These are phyloP conservation scores for Rhytidhysteron rufulum DNA, from an alignment of 2,329 filamentous ascomycete genomes.

Conservation along the genomic window DNA sequence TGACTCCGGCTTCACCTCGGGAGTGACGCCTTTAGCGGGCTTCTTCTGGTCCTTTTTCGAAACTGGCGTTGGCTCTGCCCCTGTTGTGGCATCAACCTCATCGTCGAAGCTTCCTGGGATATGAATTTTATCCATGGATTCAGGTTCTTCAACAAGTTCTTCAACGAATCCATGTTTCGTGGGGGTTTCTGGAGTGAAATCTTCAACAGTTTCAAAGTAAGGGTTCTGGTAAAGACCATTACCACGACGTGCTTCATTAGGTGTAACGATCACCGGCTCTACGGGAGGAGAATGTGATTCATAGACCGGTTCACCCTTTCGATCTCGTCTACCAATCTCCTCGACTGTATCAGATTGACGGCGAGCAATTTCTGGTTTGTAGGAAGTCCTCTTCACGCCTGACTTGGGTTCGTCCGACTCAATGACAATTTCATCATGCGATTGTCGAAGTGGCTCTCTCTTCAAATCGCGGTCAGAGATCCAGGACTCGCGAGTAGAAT, in stretches of 20 bases:
- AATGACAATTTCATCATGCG: conserved; percentile 37
- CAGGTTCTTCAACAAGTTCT: conserved; percentile 49
- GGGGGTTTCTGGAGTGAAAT: conserved; percentile 30
- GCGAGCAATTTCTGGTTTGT: conserved; percentile 21
- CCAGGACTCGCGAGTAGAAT: conserved; percentile 37
- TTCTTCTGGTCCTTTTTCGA: conserved; percentile 38
- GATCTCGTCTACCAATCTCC: conserved; percentile 23
- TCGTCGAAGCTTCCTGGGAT: conserved; percentile 62
- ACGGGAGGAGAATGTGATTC: conserved; percentile 14
- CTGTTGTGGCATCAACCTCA: conserved; percentile 24
- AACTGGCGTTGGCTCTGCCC: conserved; percentile 28
- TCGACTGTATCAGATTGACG: conserved; percentile 11
- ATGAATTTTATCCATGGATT: conserved; percentile 48
- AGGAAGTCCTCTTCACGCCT: conserved; percentile 25
- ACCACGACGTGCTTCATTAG: conserved; percentile 19
- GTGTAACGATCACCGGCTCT: conserved; percentile 11
- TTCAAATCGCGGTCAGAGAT: conserved; percentile 28
- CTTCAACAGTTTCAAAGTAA: conserved; percentile 40
- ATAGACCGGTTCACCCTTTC: conserved; percentile 7
- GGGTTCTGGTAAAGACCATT: conserved; percentile 34
- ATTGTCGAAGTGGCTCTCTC: conserved; percentile 17
- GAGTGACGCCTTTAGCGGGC: conserved; percentile 37
- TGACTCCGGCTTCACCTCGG: conserved; percentile 32
- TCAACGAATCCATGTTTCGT: conserved; percentile 35
- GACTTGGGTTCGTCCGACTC: conserved; percentile 32